A percentile compares a stretch with the other conserved stretches of the same genome.
phyloP scores from a whole-genome alignment of 2,329 filamentous ascomycete species.

The Clonostachys byssicola region DNA sequence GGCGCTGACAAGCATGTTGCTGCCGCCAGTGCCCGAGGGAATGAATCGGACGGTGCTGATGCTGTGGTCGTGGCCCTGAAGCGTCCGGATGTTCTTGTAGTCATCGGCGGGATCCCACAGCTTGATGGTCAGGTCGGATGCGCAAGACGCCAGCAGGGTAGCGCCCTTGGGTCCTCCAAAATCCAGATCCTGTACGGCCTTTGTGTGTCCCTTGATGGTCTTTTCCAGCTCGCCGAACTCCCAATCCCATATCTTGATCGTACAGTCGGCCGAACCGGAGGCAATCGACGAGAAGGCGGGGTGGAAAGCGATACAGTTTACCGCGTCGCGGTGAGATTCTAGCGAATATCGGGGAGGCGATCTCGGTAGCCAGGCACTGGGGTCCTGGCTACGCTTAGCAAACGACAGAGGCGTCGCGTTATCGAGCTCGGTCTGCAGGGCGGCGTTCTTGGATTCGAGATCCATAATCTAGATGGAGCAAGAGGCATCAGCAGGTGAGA shows the following conservation, averaged over 20 bases:
- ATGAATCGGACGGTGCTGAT: slow-evolving; percentile 88
- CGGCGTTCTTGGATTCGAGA: slow-evolving; percentile 69
- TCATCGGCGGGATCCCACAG: slow-evolving; percentile 90
- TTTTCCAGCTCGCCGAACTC: slow-evolving; percentile 86
- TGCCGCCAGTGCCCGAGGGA: slow-evolving; percentile 51
- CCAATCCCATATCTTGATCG: slow-evolving; percentile 98
- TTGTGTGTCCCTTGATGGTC: slow-evolving; percentile 90
- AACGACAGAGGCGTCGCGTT: slow-evolving; percentile 74
- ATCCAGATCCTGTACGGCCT: slow-evolving; percentile 82
- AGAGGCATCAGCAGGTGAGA: background rate
- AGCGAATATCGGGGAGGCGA: slow-evolving; percentile 77
- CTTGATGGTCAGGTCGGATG: slow-evolving; percentile 88
- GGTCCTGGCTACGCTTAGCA: slow-evolving; percentile 77
- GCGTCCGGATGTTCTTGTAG: slow-evolving; percentile 91
- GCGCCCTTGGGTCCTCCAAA: slow-evolving; percentile 82
- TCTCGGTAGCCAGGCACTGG: slow-evolving; percentile 80
- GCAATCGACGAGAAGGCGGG: slow-evolving; percentile 87
- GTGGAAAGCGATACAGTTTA: slow-evolving; percentile 89
- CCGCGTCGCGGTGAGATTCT: slow-evolving; percentile 74
- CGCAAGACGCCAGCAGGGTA: slow-evolving; percentile 61
- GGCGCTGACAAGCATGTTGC: slow-evolving; percentile 81
- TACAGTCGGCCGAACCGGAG: slow-evolving; percentile 86
- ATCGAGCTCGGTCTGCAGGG: slow-evolving; percentile 79
- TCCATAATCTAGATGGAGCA: slow-evolving; percentile 72
- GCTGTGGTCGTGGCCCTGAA: slow-evolving; percentile 89